phyloP scores from a whole-genome alignment of 176 grass and related monocot species.

The Triticum timopheevii region DNA sequence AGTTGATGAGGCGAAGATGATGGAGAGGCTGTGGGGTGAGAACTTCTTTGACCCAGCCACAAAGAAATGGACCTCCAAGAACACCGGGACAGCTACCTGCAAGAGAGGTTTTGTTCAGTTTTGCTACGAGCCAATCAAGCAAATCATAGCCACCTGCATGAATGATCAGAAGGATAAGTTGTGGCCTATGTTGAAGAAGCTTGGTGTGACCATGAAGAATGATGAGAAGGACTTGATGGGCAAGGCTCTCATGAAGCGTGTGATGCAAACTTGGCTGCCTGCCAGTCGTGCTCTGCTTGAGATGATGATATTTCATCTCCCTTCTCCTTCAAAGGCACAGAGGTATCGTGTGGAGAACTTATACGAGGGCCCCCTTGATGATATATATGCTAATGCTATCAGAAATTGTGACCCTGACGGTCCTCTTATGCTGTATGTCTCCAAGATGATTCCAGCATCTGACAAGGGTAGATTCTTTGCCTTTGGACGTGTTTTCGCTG shows the following conservation, averaged over 20 bases:
- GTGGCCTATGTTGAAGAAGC: constrained; percentile 87
- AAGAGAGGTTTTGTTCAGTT: constrained; percentile 91
- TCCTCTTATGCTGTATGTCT: constrained; percentile 87
- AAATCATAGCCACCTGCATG: constrained; percentile 81
- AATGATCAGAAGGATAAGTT: constrained; percentile 83
- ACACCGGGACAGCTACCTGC: constrained; percentile 56
- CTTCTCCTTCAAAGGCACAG: constrained; percentile 63
- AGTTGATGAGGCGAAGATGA: constrained; percentile 81
- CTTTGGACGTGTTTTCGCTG: constrained; percentile 73
- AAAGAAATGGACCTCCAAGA: constrained; percentile 81
- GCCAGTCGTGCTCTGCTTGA: constrained; percentile 73
- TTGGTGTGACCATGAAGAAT: constrained; percentile 65
- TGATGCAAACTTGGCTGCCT: constrained; percentile 88
- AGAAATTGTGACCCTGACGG: constrained; percentile 89
- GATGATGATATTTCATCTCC: constrained; percentile 89
- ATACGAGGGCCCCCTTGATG: constrained; percentile 77
- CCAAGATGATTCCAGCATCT: constrained; percentile 94
- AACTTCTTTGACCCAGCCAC: constrained; percentile 80
- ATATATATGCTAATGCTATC: constrained; percentile 73
- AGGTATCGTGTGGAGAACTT: constrained; percentile 85
- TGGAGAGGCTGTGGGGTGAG: constrained; percentile 94
- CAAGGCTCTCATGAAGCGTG: constrained; percentile 85
- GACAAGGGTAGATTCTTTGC: constrained; percentile 88
- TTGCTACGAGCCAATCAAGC: constrained; percentile 82
- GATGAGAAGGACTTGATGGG: constrained; percentile 75